Evolutionary conservation across 2,329 filamentous ascomycete species (phyloP).

Genomic region (Xylaria sp.): DNA sequence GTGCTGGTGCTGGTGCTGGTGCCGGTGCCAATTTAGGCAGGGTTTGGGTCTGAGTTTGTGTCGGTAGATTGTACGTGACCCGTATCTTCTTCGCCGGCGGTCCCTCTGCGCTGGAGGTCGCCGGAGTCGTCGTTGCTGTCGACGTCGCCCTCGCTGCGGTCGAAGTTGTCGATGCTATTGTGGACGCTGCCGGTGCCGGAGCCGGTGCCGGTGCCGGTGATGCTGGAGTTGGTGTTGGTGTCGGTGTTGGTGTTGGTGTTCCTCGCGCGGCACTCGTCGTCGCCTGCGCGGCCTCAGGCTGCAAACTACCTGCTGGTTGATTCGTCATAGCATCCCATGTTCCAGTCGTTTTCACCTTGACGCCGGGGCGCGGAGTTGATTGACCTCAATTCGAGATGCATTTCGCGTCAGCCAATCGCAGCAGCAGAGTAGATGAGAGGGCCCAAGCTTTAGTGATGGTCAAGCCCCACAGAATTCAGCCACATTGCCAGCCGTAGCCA

Average conservation of each 20-base stretch:
- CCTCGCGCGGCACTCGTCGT: not conserved
- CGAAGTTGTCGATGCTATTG: not conserved
- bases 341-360: not conserved
- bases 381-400: not conserved
- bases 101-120: not conserved
- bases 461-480: not conserved
- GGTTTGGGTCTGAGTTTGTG: not conserved
- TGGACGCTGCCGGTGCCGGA: not conserved
- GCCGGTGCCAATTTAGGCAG: not conserved
- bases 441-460: not conserved
- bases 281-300: not conserved
- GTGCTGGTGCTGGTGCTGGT: not conserved
- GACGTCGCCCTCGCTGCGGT: not conserved
- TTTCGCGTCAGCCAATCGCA: not conserved
- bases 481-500: too few species aligned
- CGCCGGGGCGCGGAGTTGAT: too few species aligned
- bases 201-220: not conserved
- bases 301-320: not conserved
- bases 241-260: not conserved
- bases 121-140: not conserved
- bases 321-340: conserved; percentile 20
- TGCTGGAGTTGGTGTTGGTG: not conserved
- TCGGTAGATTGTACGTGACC: not conserved
- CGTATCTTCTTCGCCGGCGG: not conserved
- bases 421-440: not conserved